Base-by-base conservation (phyloP, 257 asterid genomes). In the Plantago ovata region DNA sequence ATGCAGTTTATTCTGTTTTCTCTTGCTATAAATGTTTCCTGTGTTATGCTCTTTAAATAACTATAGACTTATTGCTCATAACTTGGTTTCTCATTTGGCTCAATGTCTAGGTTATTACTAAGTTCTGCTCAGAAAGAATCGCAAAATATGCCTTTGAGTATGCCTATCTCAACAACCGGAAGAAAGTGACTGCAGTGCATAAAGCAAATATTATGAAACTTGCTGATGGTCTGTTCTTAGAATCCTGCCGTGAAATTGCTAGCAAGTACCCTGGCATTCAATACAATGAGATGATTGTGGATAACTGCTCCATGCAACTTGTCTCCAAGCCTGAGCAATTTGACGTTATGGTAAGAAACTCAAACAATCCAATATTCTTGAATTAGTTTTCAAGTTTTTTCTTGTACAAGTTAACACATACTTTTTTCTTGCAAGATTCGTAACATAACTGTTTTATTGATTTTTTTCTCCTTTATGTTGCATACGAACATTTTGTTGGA, bases 291-390 rank as follows among this genome's bases (percentile, higher is more conserved):
- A 86, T 93, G 80, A 89, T 93, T 11, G 97, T 93, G 78, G 97
- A 93, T 71, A 93, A 93, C 65, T 93, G 99, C 74, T 93, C 97
- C 69, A 93, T 93, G 97, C 99, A 93, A 73, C 99, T 93, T 67
- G 99, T 93, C 56, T 89, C 97, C 56, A 93, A 84, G 79, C 99
- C 99, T 15, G 96, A 89, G 77, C 97, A 89, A 62, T 93, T 93
- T 78, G 97, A 93, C 79, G 99, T 93, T 23, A 89, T 89, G 99
- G 99, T 93, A 81, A 56, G 66, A 46, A 57, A 38, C 56, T 41
- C 47, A 54, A 21, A 15, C 49, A 6, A 18, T n/a, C n/a, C n/a
- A n/a, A n/a, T n/a, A n/a, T n/a, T n/a, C n/a, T n/a, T n/a, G n/a
- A n/a, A n/a, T n/a, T n/a, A n/a, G n/a, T n/a, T n/a, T n/a, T n/a